A percentile compares a stretch with the other conserved stretches of the same genome.
Conservation (phyloP, 345 rosid species). For the Lepidium africanum region DNA sequence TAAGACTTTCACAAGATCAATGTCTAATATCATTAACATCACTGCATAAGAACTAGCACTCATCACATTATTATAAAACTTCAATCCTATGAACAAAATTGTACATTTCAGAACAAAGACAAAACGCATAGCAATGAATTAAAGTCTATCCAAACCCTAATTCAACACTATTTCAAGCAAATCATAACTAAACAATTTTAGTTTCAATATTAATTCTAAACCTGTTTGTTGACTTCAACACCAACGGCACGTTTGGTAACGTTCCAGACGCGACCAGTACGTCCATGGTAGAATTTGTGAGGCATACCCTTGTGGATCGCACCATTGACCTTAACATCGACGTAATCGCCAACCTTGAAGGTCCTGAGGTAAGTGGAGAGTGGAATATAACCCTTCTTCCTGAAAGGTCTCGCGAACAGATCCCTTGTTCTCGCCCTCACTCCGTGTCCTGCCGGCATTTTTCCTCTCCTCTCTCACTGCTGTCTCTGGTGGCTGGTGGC, state of each 20-base stretch:
- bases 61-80: too few species aligned
- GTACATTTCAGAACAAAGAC: neutral
- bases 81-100: neutral
- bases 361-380: constrained; percentile 55
- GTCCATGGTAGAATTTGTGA: constrained; percentile 74
- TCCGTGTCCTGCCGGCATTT: constrained; percentile 61
- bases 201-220: neutral
- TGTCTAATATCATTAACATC: neutral
- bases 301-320: constrained; percentile 83
- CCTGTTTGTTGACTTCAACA: constrained; percentile 74
- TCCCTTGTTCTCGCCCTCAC: constrained; percentile 55
- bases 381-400: constrained; percentile 75
- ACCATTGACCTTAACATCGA: constrained; percentile 66
- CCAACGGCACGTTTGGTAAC: constrained; percentile 78
- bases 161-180: neutral
- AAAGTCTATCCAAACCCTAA: neutral
- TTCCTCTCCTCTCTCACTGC: neutral
- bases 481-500: neutral
- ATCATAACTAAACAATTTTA: neutral
- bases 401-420: constrained; percentile 53
- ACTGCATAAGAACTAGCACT: neutral
- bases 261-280: constrained; percentile 72
- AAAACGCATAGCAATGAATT: neutral
- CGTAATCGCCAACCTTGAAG: constrained; percentile 63
- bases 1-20: neutral